phyloP scores from a whole-genome alignment of 2,329 filamentous ascomycete species.

The Xylariomycetidae sp. region DNA sequence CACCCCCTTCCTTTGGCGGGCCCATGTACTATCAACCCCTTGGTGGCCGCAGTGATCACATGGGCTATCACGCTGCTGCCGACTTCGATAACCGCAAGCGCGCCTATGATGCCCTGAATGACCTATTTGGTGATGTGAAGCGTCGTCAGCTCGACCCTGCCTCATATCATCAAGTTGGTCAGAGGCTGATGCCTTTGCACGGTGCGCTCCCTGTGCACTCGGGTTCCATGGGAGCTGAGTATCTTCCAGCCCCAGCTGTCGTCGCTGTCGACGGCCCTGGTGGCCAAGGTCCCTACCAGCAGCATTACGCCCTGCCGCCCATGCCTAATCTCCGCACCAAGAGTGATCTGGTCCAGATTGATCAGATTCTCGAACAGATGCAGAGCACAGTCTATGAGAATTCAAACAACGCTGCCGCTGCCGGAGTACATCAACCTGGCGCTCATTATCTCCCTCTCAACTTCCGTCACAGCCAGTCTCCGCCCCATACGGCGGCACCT shows the following conservation, averaged over 20 bases:
- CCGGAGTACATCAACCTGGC: conserved; percentile 71
- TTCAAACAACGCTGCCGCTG: conserved; percentile 72
- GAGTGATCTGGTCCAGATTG: conserved; percentile 88
- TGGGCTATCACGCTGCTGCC: conserved; percentile 51
- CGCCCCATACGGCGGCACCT: conserved; percentile 29
- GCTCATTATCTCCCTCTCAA: conserved; percentile 56
- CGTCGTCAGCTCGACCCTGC: conserved; percentile 82
- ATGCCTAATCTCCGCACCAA: conserved; percentile 88
- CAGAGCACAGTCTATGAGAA: conserved; percentile 95
- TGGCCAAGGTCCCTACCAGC: conserved; percentile 55
- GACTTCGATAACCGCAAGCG: conserved; percentile 72
- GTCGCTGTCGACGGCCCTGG: conserved; percentile 52
- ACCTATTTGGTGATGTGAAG: conserved; percentile 92
- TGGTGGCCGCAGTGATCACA: conserved; percentile 55
- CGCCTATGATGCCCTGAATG: conserved; percentile 81
- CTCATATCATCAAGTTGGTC: conserved; percentile 88
- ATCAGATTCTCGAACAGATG: conserved; percentile 92
- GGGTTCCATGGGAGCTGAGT: conserved; percentile 49
- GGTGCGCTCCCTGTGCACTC: conserved; percentile 61
- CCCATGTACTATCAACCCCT: conserved; percentile 73
- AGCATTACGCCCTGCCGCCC: conserved; percentile 83
- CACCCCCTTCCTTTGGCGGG: conserved; percentile 53
- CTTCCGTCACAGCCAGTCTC: conserved; percentile 54
- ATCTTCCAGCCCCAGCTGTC: conserved; percentile 47
- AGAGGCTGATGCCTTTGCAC: conserved; percentile 79